phyloP scores from a whole-genome alignment of 371 early-diverging fungal species.

The Mortierella polycephala region DNA sequence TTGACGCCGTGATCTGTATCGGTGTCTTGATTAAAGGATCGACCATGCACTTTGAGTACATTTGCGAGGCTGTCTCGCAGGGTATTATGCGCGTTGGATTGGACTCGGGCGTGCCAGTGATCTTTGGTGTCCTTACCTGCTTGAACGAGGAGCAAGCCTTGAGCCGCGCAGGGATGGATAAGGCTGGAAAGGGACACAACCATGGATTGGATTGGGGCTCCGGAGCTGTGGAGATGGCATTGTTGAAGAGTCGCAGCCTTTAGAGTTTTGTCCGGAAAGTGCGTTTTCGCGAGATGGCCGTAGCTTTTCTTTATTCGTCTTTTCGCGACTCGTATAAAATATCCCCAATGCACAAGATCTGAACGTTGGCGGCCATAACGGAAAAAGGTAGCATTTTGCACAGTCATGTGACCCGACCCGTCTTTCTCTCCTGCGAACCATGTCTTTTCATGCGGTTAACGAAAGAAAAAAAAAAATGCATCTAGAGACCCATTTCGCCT shows the following conservation, averaged over 20 bases:
- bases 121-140: constrained; percentile 97
- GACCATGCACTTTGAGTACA: constrained; percentile 98
- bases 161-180: constrained; percentile 54
- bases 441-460: no score
- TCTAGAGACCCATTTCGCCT: neutral
- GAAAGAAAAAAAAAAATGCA: no score
- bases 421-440: no score
- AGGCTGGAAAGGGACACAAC: constrained; percentile 43
- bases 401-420: no score
- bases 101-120: constrained; percentile 87
- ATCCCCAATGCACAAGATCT: no score
- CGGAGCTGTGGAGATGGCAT: constrained; percentile 96
- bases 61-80: constrained; percentile 89
- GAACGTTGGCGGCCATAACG: no score
- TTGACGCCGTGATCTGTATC: constrained; percentile 93
- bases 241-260: constrained; percentile 65
- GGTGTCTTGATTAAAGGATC: constrained; percentile 97
- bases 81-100: constrained; percentile 94
- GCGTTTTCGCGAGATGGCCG: no score
- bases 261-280: constrained; percentile 29
- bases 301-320: neutral
- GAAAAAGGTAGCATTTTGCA: no score
- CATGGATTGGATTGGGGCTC: constrained; percentile 97
- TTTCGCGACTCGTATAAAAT: no score
- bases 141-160: constrained; percentile 93